phyloP scores from a whole-genome alignment of 2,329 filamentous ascomycete species.

The Apiospora saccharicola region DNA sequence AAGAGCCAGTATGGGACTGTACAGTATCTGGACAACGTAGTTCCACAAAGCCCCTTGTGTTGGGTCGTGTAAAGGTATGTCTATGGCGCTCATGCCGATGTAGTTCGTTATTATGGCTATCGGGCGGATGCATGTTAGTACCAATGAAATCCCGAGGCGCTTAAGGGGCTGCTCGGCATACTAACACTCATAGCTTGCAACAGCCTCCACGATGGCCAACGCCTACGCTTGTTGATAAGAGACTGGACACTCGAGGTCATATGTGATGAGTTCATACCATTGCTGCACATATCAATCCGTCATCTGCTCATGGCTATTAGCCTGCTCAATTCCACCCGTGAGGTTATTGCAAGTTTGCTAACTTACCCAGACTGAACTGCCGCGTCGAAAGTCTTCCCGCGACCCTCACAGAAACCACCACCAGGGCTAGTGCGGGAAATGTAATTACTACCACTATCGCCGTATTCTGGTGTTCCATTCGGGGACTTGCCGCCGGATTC shows the following conservation, averaged over 20 bases:
- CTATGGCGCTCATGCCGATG: constrained; percentile 32
- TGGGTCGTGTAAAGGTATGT: constrained; percentile 35
- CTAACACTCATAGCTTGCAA: constrained; percentile 36
- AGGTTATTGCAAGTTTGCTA: not conserved
- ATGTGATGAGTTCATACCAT: constrained; percentile 31
- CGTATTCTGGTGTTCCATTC: constrained; percentile 31
- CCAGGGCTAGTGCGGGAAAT: constrained; percentile 32
- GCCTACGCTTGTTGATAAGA: constrained; percentile 29
- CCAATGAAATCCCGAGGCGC: constrained; percentile 1
- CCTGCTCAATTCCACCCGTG: not conserved
- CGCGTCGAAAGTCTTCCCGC: constrained; percentile 33
- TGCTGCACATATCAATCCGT: constrained; percentile 34
- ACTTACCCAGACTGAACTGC: constrained; percentile 35
- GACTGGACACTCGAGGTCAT: not conserved
- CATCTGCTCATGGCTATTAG: constrained; percentile 32
- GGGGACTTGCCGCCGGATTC: constrained; percentile 29
- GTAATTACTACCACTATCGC: constrained; percentile 32
- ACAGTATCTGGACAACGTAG: constrained; percentile 49
- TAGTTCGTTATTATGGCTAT: constrained; percentile 36
- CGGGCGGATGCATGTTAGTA: constrained; percentile 20
- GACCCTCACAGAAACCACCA: constrained; percentile 33
- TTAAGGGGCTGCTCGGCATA: not conserved
- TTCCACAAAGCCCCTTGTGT: constrained; percentile 40
- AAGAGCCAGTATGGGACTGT: constrained; percentile 54
- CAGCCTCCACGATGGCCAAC: constrained; percentile 35